A percentile compares a stretch with the other conserved stretches of the same genome.
Conservation (phyloP, 1,284 basidiomycete species). For the Ceratobasidium sp. region DNA sequence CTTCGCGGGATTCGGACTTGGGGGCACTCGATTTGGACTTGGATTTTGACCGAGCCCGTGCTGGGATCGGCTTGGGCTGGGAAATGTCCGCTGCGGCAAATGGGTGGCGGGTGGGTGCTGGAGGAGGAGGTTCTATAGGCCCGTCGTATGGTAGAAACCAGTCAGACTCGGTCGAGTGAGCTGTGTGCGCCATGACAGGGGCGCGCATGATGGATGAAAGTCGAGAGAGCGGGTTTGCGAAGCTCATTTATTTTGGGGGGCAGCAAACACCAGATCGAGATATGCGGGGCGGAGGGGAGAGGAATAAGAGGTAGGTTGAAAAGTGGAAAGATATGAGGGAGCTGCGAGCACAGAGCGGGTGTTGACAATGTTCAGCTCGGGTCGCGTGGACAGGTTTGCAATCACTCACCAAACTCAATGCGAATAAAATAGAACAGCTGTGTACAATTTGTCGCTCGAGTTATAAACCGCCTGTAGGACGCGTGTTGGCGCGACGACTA, state of each 20-base stretch:
- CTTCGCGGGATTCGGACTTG: not conserved
- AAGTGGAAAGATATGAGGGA: not conserved
- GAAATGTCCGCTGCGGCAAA: slow-evolving; percentile 31
- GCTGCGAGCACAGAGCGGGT: not conserved
- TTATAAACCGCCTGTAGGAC: slow-evolving; percentile 6
- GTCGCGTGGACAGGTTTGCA: not conserved
- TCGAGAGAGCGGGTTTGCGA: slow-evolving; percentile 20
- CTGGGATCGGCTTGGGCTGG: slow-evolving; percentile 9
- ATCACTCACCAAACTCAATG: not conserved
- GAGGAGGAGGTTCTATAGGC: slow-evolving; percentile 40
- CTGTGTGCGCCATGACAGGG: slow-evolving; percentile 27
- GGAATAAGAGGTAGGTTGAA: not conserved
- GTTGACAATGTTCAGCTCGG: slow-evolving; percentile 2
- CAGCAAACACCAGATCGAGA: not conserved
- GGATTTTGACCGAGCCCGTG: not conserved
- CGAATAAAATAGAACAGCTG: not conserved
- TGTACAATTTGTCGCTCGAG: slow-evolving; percentile 9
- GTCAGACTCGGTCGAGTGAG: slow-evolving; percentile 25
- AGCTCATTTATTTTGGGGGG: slow-evolving; percentile 1
- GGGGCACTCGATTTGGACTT: not conserved
- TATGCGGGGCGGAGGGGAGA: not conserved
- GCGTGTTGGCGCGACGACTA: not conserved
- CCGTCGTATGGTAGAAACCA: slow-evolving; percentile 43
- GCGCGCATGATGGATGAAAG: slow-evolving; percentile 40
- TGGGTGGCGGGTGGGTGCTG: slow-evolving; percentile 35